Evolutionary conservation across 2,329 filamentous ascomycete species (phyloP), one percentile per base, ranked within the genome.

Genomic region (Neospermospora avenae): DNA sequence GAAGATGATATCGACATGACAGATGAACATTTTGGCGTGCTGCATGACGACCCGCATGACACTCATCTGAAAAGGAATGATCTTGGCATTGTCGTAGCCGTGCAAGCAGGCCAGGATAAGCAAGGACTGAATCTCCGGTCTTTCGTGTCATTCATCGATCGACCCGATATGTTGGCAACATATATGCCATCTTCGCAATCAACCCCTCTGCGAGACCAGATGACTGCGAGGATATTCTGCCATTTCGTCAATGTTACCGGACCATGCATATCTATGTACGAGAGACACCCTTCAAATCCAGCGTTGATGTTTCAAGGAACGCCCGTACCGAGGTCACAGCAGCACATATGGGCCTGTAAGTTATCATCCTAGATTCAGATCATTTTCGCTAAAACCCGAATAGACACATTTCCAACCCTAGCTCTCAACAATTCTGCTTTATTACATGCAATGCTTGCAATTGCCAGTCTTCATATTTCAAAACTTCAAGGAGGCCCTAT

Each of bases 181-280:
- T 92, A 93, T 67, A 80, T 81, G 42, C 87, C 88, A 4, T 84
- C 84, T 0, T 81, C 84, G 3, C 76, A 81, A 22, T 84, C 84
- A 34, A 88, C 87, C 41, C 93, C 95, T 34, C 77, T 97, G 28
- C 90, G 87, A 67, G 91, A 97, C 65, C 83, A 85, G 2, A 87
- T 88, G 64, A 93, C 91, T 11, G 88, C 91, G 14, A 83, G 87
- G 31, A 86, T 96, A 6, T 98, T 98, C 73, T 88, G 88, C 73
- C 92, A 98, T 74, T 98, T 97, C 73, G 86, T 98, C 49, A 89
- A 91, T 67, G 88, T 95, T 6, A 96, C 92, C 2, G 93, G 89
- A 0, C 90, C 92, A 0, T 89, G 85, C 65, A 84, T 98, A 71
- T 96, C 93, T 1, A 82, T 96, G 28, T 96, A 91, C 71, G 93